Percentiles rank a stretch among this genome's conserved stretches.
Evolutionary conservation across 78 protist genomes (phyloP).

Genomic region (Pelomyxa schiedti): DNA sequence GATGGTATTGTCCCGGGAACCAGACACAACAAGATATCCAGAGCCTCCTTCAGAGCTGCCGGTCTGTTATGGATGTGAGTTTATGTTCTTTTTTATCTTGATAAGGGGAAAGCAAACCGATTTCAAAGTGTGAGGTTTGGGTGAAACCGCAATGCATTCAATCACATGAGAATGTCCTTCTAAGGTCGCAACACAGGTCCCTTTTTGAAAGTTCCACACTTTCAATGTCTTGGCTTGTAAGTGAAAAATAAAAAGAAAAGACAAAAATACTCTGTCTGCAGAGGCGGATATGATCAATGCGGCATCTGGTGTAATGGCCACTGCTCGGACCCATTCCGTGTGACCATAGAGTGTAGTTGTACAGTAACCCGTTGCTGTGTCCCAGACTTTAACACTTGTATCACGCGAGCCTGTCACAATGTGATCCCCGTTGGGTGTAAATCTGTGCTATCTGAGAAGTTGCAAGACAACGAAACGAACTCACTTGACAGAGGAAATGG

Average conservation of each 20-base stretch:
- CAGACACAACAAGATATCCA: constrained; percentile 39
- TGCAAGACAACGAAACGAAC: background rate
- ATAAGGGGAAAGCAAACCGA: background rate
- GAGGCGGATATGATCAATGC: constrained; percentile 21
- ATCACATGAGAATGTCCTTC: constrained; percentile 68
- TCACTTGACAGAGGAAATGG: constrained; percentile 34
- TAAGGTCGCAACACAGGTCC: constrained; percentile 37
- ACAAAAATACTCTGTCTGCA: background rate
- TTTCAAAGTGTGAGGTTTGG: constrained; percentile 9
- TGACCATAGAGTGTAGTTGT: constrained; percentile 55
- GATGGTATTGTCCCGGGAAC: constrained; percentile 50
- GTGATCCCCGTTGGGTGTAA: constrained; percentile 51
- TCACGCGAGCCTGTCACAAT: constrained; percentile 61
- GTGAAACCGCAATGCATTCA: constrained; percentile 64
- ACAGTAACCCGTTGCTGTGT: constrained; percentile 62
- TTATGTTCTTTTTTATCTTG: background rate
- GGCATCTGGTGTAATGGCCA: constrained; percentile 20
- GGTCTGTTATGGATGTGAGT: constrained; percentile 53
- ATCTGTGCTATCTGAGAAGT: background rate
- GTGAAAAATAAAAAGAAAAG: background rate
- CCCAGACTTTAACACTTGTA: constrained; percentile 60
- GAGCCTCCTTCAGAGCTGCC: constrained; percentile 32
- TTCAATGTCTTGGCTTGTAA: constrained; percentile 35
- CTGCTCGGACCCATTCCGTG: constrained; percentile 75
- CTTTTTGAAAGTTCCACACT: constrained; percentile 54